These are phyloP conservation scores for Lycium barbarum DNA, from an alignment of 257 asterid species.

Conservation along the genomic window DNA sequence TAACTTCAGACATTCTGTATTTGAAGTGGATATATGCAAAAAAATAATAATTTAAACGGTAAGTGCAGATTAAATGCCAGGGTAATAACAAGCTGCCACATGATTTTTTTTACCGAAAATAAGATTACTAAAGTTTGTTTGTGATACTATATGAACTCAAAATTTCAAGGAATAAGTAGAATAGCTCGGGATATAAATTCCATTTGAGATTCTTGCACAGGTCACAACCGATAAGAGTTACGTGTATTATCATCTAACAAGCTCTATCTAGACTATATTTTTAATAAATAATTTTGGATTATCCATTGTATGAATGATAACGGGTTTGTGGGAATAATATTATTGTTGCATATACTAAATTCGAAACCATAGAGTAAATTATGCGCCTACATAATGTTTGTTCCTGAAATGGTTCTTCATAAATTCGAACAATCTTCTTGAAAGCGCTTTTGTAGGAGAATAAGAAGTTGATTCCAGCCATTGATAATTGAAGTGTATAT, in stretches of 20 bases:
- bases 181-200: background rate
- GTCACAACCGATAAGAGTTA: background rate
- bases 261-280: background rate
- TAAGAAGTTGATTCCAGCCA: constrained; percentile 16
- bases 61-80: no score
- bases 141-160: no score
- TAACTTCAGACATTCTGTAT: no score
- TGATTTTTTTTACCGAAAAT: no score
- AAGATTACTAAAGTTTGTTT: background rate
- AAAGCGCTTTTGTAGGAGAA: constrained; percentile 3
- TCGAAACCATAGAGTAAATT: background rate
- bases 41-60: no score
- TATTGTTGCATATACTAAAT: background rate
- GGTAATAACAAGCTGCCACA: no score
- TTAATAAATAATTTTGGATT: background rate
- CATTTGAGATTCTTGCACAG: background rate
- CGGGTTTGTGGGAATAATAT: background rate
- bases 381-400: background rate
- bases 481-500: constrained; percentile 13
- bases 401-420: background rate
- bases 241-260: background rate
- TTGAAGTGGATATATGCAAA: no score
- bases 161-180: background rate
- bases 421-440: constrained; percentile 14
- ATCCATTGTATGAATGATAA: background rate